Evolutionary conservation across 208 protist species (phyloP).

Genomic region (Jaenimonas drosophilae): DNA sequence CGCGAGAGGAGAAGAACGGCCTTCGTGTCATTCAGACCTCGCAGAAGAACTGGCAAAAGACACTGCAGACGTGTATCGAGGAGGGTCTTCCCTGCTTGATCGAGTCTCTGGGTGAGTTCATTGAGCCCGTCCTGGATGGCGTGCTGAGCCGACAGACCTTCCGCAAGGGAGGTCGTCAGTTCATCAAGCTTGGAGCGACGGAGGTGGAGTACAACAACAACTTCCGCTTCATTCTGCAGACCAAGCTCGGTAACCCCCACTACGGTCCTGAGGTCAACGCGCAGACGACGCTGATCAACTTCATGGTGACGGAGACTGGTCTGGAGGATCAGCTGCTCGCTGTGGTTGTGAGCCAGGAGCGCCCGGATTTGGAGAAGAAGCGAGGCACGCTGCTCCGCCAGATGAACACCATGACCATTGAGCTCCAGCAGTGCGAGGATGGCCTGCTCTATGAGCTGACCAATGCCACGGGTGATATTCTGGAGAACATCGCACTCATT

Average conservation of each 20-base stretch:
- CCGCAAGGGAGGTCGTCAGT: slow-evolving; percentile 85
- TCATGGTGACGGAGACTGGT: slow-evolving; percentile 97
- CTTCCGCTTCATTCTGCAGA: slow-evolving; percentile 97
- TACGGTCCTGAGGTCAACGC: slow-evolving; percentile 99
- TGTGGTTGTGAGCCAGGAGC: slow-evolving; percentile 96
- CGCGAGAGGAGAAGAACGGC: slow-evolving; percentile 91
- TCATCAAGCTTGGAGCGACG: slow-evolving; percentile 95
- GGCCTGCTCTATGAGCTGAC: slow-evolving; percentile 93
- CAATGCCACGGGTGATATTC: slow-evolving; percentile 94
- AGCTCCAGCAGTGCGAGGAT: slow-evolving; percentile 96
- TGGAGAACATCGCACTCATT: slow-evolving; percentile 94
- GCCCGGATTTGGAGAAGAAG: slow-evolving; percentile 96
- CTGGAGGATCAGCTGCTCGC: slow-evolving; percentile 98
- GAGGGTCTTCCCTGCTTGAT: slow-evolving; percentile 91
- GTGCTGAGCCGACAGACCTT: slow-evolving; percentile 94
- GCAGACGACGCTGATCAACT: slow-evolving; percentile 99
- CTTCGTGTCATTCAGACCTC: slow-evolving; percentile 90
- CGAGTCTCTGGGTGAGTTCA: slow-evolving; percentile 94
- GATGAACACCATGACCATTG: slow-evolving; percentile 98
- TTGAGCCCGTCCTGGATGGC: slow-evolving; percentile 97
- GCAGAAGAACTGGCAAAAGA: slow-evolving; percentile 86
- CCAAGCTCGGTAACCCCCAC: slow-evolving; percentile 97
- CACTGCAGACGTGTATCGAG: slow-evolving; percentile 90
- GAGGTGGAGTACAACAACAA: slow-evolving; percentile 94
- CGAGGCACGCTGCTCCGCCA: slow-evolving; percentile 90